These are phyloP conservation scores for Arthrobotrys iridis DNA, from an alignment of 2,329 filamentous ascomycete species.

Conservation along the genomic window DNA sequence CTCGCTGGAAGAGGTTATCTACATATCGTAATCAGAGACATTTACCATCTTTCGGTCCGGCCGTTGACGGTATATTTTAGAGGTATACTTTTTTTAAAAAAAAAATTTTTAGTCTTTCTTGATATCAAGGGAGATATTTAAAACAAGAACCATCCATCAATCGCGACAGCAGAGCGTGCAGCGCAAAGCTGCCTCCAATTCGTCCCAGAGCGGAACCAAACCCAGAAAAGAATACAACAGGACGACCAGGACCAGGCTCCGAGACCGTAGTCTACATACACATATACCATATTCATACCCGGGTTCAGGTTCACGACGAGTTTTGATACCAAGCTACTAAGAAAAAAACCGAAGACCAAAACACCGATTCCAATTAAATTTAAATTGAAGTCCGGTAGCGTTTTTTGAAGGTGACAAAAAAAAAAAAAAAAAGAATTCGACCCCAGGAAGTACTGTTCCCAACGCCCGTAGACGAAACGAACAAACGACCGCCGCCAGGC, in stretches of 20 bases:
- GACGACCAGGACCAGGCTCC: conserved; percentile 8
- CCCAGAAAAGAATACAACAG: background rate
- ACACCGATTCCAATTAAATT: conserved; percentile 1
- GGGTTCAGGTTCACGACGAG: conserved; percentile 1
- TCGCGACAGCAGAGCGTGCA: background rate
- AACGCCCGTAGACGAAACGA: conserved; percentile 38
- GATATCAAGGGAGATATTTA: background rate
- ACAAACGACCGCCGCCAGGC: conserved; percentile 25
- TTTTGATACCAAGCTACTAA: background rate
- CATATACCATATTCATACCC: background rate
- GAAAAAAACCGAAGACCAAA: background rate
- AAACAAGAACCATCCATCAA: background rate
- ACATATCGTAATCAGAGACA: too few relatives aligned
- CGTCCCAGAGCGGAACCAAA: too few relatives aligned
- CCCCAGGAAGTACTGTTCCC: conserved; percentile 15
- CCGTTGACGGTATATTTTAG: conserved; percentile 26
- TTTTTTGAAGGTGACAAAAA: background rate
- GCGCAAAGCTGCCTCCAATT: too few relatives aligned
- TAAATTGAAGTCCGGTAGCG: too few relatives aligned
- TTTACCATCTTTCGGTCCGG: too few relatives aligned
- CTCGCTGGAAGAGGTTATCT: too few relatives aligned
- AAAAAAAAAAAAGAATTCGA: background rate
- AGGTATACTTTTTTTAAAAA: too few relatives aligned
- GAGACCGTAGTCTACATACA: background rate
- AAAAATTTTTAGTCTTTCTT: too few relatives aligned